Evolutionary conservation across 192 early-diverging fungal genomes (phyloP).

Genomic region (Rhizoclosmatium globosum): DNA sequence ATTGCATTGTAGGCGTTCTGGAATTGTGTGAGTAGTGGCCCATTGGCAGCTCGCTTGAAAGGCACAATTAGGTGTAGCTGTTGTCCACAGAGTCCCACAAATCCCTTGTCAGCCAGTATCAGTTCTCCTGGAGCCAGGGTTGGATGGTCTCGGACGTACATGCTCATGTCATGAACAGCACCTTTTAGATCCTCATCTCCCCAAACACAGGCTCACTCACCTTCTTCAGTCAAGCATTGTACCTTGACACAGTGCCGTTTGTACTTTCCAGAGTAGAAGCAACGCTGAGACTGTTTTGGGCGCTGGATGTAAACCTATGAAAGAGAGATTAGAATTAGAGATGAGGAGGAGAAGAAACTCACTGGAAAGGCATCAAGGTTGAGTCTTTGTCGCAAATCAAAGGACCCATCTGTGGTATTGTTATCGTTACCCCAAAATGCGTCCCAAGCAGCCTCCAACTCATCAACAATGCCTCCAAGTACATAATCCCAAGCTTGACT

Average conservation of each 20-base stretch:
- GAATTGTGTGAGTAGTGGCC: neutral
- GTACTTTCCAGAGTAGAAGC: neutral
- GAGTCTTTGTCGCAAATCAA: neutral
- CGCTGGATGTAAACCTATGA: neutral
- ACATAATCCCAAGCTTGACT: neutral
- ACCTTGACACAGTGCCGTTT: neutral
- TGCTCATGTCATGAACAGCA: neutral
- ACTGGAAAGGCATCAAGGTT: neutral
- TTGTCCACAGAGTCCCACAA: neutral
- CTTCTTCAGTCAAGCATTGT: neutral
- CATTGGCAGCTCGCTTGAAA: neutral
- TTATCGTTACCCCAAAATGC: neutral
- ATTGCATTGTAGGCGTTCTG: neutral
- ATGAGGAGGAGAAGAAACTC: neutral
- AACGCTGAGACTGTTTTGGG: neutral
- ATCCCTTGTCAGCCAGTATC: neutral
- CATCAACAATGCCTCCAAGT: neutral
- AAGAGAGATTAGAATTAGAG: neutral
- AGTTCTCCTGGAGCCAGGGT: neutral
- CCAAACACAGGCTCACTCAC: neutral
- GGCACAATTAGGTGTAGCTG: neutral
- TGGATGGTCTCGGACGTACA: neutral
- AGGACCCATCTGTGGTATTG: neutral
- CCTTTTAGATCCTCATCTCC: neutral
- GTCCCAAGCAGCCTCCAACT: neutral